phyloP scores from a whole-genome alignment of 2,329 filamentous ascomycete species.

The Calycina herbarum region DNA sequence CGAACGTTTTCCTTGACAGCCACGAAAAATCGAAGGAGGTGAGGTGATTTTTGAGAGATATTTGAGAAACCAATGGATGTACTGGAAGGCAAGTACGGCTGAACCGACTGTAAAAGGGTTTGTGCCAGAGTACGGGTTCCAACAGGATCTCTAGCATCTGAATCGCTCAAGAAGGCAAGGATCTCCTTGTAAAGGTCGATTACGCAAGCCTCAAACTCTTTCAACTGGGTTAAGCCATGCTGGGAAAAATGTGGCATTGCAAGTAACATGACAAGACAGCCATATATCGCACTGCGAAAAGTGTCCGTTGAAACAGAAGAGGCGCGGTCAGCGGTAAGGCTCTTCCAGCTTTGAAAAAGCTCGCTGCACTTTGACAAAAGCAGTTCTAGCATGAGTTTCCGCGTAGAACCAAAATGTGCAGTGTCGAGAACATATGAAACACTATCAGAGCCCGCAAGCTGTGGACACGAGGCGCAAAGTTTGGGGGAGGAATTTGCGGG shows the following conservation, averaged over 20 bases:
- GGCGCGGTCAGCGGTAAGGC: conserved; percentile 25
- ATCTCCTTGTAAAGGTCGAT: conserved; percentile 25
- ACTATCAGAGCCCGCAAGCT: conserved; percentile 14
- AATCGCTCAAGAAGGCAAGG: conserved; percentile 24
- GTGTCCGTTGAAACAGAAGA: conserved; percentile 32
- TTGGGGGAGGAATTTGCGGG: not conserved
- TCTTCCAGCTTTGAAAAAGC: conserved; percentile 33
- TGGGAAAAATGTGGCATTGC: conserved; percentile 30
- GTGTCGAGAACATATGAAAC: conserved; percentile 27
- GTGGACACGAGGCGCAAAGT: conserved; percentile 30
- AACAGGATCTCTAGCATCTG: conserved; percentile 20
- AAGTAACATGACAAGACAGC: conserved; percentile 32
- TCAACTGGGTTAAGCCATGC: conserved; percentile 20
- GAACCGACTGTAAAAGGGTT: conserved; percentile 31
- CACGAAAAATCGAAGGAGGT: conserved; percentile 31
- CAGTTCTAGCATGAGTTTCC: conserved; percentile 37
- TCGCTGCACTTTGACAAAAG: conserved; percentile 32
- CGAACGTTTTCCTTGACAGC: conserved; percentile 27
- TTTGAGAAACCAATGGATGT: conserved; percentile 21
- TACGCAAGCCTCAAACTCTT: conserved; percentile 24
- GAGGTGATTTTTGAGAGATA: conserved; percentile 23
- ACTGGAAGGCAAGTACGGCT: conserved; percentile 34
- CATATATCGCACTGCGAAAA: conserved; percentile 32
- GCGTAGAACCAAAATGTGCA: conserved; percentile 30
- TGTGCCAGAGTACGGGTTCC: conserved; percentile 26